Percentiles rank a stretch among this genome's conserved stretches.
Conservation (phyloP, 2,329 filamentous ascomycete genomes). For the Parascedosporium putredinis region DNA sequence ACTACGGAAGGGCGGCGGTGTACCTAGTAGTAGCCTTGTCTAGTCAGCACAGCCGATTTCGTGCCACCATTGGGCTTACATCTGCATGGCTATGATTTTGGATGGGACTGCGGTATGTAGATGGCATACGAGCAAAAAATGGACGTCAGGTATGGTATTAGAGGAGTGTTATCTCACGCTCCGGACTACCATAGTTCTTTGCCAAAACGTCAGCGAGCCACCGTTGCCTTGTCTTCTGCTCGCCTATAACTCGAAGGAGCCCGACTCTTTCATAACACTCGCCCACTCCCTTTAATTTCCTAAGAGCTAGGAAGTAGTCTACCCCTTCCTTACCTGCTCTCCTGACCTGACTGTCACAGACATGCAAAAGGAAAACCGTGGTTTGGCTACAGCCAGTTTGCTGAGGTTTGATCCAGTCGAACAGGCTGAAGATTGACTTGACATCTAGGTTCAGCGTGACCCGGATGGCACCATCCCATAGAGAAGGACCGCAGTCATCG, state of each 20-base stretch:
- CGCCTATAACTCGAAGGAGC: not conserved
- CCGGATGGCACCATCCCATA: not conserved
- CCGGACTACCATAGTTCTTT: not conserved
- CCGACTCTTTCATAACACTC: not conserved
- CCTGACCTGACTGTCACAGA: not conserved
- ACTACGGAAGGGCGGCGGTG: too few relatives aligned
- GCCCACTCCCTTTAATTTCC: not conserved
- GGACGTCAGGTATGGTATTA: too few relatives aligned
- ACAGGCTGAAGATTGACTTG: not conserved
- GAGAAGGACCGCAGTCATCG: not conserved
- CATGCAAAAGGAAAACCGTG: not conserved
- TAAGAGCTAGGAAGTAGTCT: not conserved
- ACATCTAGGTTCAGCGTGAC: not conserved
- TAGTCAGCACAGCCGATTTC: too few relatives aligned
- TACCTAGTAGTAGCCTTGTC: too few relatives aligned
- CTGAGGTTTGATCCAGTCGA: not conserved
- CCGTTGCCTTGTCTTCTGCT: not conserved
- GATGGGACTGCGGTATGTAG: too few relatives aligned
- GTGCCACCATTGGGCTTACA: too few relatives aligned
- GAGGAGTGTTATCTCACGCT: too few relatives aligned
- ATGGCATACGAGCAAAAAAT: too few relatives aligned
- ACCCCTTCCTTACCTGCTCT: not conserved
- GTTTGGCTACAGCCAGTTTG: not conserved
- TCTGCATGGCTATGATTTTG: too few relatives aligned
- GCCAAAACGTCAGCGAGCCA: not conserved